phyloP scores from a whole-genome alignment of 75 land plant genomes.

The Sequoiadendron giganteum region DNA sequence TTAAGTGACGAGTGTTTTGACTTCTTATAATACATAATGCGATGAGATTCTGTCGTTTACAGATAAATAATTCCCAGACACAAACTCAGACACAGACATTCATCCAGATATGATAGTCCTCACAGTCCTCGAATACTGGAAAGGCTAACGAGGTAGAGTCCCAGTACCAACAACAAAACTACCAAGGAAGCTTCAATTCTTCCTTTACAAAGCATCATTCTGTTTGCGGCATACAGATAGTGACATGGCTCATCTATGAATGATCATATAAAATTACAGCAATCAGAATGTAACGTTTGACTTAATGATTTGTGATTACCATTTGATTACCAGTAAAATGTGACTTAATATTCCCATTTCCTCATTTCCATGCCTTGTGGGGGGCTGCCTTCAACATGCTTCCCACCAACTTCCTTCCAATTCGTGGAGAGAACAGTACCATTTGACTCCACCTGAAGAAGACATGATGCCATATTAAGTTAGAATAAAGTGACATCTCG shows the following conservation, averaged over 20 bases:
- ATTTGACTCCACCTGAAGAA: constrained; percentile 80
- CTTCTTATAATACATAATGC: neutral
- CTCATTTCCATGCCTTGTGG: constrained; percentile 98
- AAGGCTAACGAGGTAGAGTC: neutral
- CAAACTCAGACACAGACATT: neutral
- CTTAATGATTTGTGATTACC: neutral
- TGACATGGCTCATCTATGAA: neutral
- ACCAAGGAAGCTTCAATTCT: neutral
- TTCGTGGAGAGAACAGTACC: constrained; percentile 95
- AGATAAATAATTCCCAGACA: neutral
- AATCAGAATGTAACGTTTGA: neutral
- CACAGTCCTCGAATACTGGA: neutral
- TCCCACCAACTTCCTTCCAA: constrained; percentile 94
- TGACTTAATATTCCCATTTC: constrained; percentile 67
- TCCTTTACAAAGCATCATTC: neutral
- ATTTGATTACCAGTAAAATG: neutral
- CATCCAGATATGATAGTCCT: neutral
- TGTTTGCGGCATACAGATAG: neutral
- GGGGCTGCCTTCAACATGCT: constrained; percentile 81
- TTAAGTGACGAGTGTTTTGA: neutral
- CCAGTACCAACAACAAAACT: neutral
- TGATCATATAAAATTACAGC: neutral
- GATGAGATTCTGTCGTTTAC: neutral
- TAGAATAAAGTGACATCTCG: no score
- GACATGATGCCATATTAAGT: neutral